Base-by-base conservation (phyloP, 192 early-diverging fungal genomes). In the Coemansia reversa region DNA sequence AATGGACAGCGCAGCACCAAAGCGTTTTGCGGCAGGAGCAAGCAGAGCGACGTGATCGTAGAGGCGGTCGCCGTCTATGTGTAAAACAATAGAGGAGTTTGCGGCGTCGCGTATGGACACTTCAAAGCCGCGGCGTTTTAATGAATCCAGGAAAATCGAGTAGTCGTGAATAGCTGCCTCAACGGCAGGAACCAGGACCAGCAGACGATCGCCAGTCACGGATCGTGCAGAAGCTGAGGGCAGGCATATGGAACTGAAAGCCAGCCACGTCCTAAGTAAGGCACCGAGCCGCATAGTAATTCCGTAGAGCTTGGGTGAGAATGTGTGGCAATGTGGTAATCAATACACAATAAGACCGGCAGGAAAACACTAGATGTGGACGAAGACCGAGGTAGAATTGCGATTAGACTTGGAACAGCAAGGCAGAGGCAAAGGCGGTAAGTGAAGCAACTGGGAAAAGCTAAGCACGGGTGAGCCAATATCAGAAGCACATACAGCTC, bases 21-120 rank as follows among this genome's bases (percentile, higher is more conserved):
- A 74, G 71, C 75, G 82, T 88, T 90, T 81, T 32, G 87, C 83
- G 12, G 83, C 82, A n/a, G 92, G 93, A 19, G 93, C 82, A 69
- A 98, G 84, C 28, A 94, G 74, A 20, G 94, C 69, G 28, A 93
- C 79, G 53, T 98, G 93, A 72, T 96, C 91, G 73, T 85, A 96
- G 22, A 63, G 69, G 27, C 85, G 84, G 72, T 85, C 84, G 48
- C 70, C 79, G 58, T 77, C 91, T 57, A 82, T 83, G 14, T 79
- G 81, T 51, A 96, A 72, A 7, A 65, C 62, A 3, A 87, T 63
- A 2, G 84, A 68, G 20, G 70, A 57, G 62, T 88, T 88, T 29
- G 75, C 62, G 14, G 87, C 85, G 18, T 67, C 78, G 51, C 79
- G 85, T 35, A 81, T 84, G 18, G 73, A 76, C 18, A 94, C 65